Evolutionary conservation across 148 eudicot species (phyloP), one percentile per base, ranked within the genome.

Genomic region (Fagopyrum tataricum): DNA sequence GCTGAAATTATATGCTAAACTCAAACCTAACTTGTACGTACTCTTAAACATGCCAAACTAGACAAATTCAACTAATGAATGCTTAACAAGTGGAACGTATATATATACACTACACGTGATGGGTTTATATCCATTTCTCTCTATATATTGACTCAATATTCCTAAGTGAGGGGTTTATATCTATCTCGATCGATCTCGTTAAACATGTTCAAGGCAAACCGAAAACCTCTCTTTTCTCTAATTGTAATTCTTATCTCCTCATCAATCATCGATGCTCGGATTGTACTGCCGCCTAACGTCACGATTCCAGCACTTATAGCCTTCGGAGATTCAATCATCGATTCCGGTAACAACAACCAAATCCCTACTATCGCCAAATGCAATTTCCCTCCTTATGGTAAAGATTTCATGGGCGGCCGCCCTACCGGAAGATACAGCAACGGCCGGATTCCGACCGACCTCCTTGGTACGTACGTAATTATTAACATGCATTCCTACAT

Each of bases 371-470:
- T 81, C 18, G 18, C 48, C 42, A 81, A 81, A 71, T 42, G 70
- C 72, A 75, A 81, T 21, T 81, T 78, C 51, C 74, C 78, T 48
- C 84, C 84, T 0, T 72, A 81, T 48, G 84, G 84, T 6, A 75
- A 42, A 17, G 81, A 81, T 51, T 81, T 81, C 49, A 68, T 52
- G 14, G 76, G 62, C 13, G 77, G 78, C 3, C 40, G 43, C 14
- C 69, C 84, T n/a, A 78, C 79, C 17, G 84, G 84, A 10, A 18
- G 84, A 43, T 82, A 75, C 44, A 47, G 74, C 58, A 78, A 78
- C 59, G 81, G 79, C 21, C 76, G 76, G 1, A 58, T 75, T 37
- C 75, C 74, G 15, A 41, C 79, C 42, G 84, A 82, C 70, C 67
- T 82, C 44, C n/a, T 82, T 10, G 81, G 84, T 81, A 76, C 7